Base-by-base conservation (phyloP, 495 filamentous ascomycete species). In the Sordaria brevicollis region DNA sequence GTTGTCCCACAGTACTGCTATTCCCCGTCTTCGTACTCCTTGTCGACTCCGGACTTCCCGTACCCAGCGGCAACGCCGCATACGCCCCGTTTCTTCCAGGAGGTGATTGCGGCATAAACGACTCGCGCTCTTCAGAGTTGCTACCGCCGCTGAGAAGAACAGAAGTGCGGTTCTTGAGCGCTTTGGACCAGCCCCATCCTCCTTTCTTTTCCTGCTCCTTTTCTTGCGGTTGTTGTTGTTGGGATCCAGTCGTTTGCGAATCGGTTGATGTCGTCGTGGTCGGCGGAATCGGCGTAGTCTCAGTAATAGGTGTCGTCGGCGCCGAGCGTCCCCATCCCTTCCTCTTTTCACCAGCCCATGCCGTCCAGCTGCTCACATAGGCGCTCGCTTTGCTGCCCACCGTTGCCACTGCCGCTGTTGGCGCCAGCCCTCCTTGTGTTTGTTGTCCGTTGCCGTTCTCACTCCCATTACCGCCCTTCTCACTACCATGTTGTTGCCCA, bases 281-380 rank as follows among this genome's bases (percentile, higher is more conserved):
- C 25, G 49, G 49, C 29, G 49, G 25, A 1, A 31, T 15, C 1
- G 49, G 49, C 25, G 49, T 15, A 17, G 5, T 62, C 49, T 62
- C 49, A 25, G 49, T 31, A 31, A 62, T 33, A 11, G 49, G 49
- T 36, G 67, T 65, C 39, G 67, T 62, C 9, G 25, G n/a, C 15
- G 72, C 79, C 31, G 80, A 70, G 8, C 82, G 76, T 65, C 82
- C 84, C 83, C 86, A 87, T 8, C 87, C 85, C 75, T 91, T 92
- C 65, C 90, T 84, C 81, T 96, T 96, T 80, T 99, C 94, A 35
- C 88, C 89, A 6, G 94, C 94, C 95, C 95, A 99, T 2, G 88
- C 81, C n/a, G 93, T 90, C 96, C 96, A 98, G 33, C 93, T 96
- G 66, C 90, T 93, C 65, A 99, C 84, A 74, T 97, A 99, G 5